Base-by-base conservation (phyloP, 805 yeast species). In the Dipodascopsis tothii region DNA sequence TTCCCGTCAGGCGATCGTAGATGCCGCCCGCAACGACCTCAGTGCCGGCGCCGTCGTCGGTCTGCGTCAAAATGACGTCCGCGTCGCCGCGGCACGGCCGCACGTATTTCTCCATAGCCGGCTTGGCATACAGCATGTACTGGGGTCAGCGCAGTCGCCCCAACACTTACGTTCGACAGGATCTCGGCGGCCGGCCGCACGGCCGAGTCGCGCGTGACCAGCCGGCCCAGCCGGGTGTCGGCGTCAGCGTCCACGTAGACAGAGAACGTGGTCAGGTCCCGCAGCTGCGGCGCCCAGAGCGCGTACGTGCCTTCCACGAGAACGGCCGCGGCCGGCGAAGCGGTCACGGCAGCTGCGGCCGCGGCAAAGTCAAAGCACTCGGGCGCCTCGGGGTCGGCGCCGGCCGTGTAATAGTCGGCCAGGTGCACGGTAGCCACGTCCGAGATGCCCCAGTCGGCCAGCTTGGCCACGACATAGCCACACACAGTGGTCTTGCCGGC, bases 211-310 rank as follows among this genome's bases (percentile, higher is more conserved):
- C 65, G 55, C 39, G 58, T 41, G 20, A 66, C 56, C 19, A 41
- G 25, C 60, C 94, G 73, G n/a, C 85, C 79, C 33, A 88, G 66
- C 43, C 96, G 66, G 3, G 82, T 77, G 61, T 88, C 97, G 1
- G 90, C 78, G 62, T 88, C 96, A 49, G 86, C 74, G 52, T 84
- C 92, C 14, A 88, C 70, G 55, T 81, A 88, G 2, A 88, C 76
- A 57, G 77, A 81, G 51, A 87, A 67, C 1, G 76, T 69, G 0
- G 88, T 79, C 56, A 72, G 48, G 7, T 66, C 66, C 28, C 83
- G 63, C 7, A 88, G 61, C 17, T 66, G 67, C 36, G 66, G 64
- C 59, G 84, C 80, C 57, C 77, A 82, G 20, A 88, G 67, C 0
- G 95, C 90, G 58, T 88, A 88, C 17, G 81, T 66, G 2, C 97